These are phyloP conservation scores for Monosporascus sp. DNA, from an alignment of 2,329 filamentous ascomycete genomes.

Conservation along the genomic window DNA sequence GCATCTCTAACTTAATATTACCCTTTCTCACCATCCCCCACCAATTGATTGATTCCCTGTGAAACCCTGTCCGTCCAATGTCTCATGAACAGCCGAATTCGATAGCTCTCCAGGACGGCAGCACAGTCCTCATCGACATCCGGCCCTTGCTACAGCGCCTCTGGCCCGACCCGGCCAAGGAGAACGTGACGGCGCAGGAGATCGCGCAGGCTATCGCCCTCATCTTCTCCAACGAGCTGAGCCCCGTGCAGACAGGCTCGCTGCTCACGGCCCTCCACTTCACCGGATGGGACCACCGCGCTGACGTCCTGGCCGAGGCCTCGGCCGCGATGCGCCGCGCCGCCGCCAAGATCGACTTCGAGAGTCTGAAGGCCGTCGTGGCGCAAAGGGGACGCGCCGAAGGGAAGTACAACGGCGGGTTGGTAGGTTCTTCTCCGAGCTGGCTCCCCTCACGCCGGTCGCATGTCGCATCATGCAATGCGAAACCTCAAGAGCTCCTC, in stretches of 20 bases:
- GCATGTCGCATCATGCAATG: too few relatives aligned
- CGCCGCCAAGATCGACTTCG: conserved; percentile 64
- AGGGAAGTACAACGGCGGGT: conserved; percentile 73
- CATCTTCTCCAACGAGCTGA: conserved; percentile 86
- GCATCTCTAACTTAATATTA: too few relatives aligned
- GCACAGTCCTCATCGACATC: conserved; percentile 45
- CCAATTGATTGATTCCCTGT: not conserved
- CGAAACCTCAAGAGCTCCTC: not conserved
- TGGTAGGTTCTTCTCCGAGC: conserved; percentile 52
- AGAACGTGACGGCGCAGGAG: conserved; percentile 64
- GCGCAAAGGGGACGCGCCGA: conserved; percentile 55
- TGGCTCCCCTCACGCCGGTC: too few relatives aligned
- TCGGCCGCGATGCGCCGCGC: conserved; percentile 79
- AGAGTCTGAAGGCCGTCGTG: conserved; percentile 57
- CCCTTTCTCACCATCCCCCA: not conserved
- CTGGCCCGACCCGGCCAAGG: conserved; percentile 51
- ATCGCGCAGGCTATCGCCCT: conserved; percentile 86
- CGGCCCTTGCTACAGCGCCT: conserved; percentile 69
- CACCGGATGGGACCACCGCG: conserved; percentile 74
- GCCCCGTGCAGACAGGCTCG: conserved; percentile 81
- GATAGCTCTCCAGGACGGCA: conserved; percentile 14
- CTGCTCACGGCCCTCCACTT: conserved; percentile 90
- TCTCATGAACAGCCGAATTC: conserved; percentile 8
- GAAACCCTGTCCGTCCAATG: too few relatives aligned
- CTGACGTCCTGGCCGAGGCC: conserved; percentile 82